Base-by-base conservation (phyloP, 257 asterid species). In the Lavandula angustifolia region DNA sequence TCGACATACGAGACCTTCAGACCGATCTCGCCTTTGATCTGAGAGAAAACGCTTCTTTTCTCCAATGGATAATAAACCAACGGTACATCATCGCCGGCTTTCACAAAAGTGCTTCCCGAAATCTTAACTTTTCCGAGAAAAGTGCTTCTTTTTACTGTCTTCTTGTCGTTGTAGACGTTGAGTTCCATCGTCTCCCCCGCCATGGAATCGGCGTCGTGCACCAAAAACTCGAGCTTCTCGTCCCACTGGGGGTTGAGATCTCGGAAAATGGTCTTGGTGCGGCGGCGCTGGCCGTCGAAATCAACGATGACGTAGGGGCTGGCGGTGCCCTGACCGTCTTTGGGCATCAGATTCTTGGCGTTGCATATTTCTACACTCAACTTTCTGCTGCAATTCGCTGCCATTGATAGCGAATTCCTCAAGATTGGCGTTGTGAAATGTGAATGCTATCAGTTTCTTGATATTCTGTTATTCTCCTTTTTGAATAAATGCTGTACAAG, bases 231-330 rank as follows among this genome's bases (percentile, higher is more conserved):
- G 8, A 88, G 82, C 80, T 63, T 87, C 58, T 91, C 98, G 18
- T 86, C 85, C 98, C 98, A 91, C 5, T 84, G 85, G 0, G 98
- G 98, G 40, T 91, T 91, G 41, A 91, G 96, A 78, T 91, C 96
- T 32, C 95, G 77, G 43, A 62, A 78, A 35, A 81, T 75, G 3
- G 96, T 88, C 77, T 82, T 82, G 5, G 98, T 88, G 2, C 98
- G 88, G 29, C 96, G 96, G 5, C 98, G 88, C 54, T 91, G 98
- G 74, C 94, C 94, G 64, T 91, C 98, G 69, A 69, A 91, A 70
- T 88, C 96, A 5, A 84, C 86, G 48, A 86, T 81, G 69, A 70
- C 94, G 61, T 82, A 86, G 47, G 98, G 94, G 78, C 98, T 91
- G 14, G 98, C 92, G 54, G 96, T 88, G 37, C 96, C 98, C 57